These are phyloP conservation scores for Rutidosis leptorrhynchoides DNA, from an alignment of 129 eudicot genomes.

Conservation along the genomic window DNA sequence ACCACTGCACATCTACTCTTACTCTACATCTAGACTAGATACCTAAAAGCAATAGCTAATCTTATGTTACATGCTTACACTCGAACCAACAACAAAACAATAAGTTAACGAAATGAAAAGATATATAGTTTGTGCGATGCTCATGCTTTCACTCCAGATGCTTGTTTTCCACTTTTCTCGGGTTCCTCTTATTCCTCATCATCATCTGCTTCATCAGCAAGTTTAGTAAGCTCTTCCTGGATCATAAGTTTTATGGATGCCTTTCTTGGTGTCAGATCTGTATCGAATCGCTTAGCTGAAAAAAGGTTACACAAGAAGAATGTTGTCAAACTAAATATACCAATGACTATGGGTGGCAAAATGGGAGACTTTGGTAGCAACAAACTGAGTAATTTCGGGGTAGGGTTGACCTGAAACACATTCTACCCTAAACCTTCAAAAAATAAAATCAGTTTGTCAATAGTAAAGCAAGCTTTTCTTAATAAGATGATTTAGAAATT, in stretches of 20 bases:
- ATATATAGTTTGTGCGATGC: not conserved
- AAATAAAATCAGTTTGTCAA: not conserved
- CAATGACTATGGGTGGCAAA: not conserved
- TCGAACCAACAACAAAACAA: slow-evolving; percentile 29
- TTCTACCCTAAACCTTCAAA: not conserved
- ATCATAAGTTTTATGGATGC: slow-evolving; percentile 77
- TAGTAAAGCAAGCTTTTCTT: not conserved
- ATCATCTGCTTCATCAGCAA: slow-evolving; percentile 94
- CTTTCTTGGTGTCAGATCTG: slow-evolving; percentile 73
- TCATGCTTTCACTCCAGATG: slow-evolving; percentile 56
- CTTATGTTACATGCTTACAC: slow-evolving; percentile 30
- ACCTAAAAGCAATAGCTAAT: slow-evolving; percentile 21
- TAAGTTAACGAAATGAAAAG: not conserved
- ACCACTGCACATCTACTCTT: slow-evolving; percentile 30
- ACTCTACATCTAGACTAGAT: slow-evolving; percentile 18
- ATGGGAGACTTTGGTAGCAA: not conserved
- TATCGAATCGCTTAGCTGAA: slow-evolving; percentile 58
- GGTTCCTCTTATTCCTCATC: slow-evolving; percentile 66
- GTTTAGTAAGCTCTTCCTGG: slow-evolving; percentile 94
- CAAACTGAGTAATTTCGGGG: not conserved
- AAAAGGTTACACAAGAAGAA: not conserved
- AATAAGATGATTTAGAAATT: not conserved
- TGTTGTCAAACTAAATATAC: slow-evolving; percentile 13
- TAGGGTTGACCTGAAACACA: not conserved
- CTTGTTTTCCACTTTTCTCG: slow-evolving; percentile 40